Base-by-base conservation (phyloP, 257 asterid species). In the Echites panduratus region DNA sequence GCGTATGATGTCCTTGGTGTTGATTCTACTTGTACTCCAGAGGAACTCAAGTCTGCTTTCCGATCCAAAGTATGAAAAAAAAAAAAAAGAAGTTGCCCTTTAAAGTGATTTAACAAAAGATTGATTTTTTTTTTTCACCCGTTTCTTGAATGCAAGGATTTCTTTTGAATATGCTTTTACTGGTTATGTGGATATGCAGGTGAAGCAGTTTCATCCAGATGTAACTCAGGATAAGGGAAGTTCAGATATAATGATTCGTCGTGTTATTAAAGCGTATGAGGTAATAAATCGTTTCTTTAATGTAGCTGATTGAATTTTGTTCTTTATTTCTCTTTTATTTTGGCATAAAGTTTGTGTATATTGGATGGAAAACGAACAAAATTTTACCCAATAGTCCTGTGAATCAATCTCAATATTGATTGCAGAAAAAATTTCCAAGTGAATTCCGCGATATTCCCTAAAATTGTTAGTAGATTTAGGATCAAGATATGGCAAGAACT, bases 201-300 rank as follows among this genome's bases (percentile, higher is more conserved):
- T 89, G 53, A 91, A 91, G 77, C 86, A 88, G 86, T 93, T 82
- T 61, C 97, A 93, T 79, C 97, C 97, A 49, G 98, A 93, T 84
- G 93, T 89, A 45, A 81, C 63, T 4, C 71, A 76, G 79, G 88
- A 68, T 32, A 88, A 78, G 63, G 77, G 73, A 74, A 78, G 70
- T 66, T 88, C 97, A 54, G 96, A 93, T 78, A 53, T 73, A 24
- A 88, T 87, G 92, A 88, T 91, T 76, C 91, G 97, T n/a, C 90
- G 81, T 11, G 88, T 93, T 43, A 91, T 93, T 84, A 84, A 77
- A 87, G 97, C 98, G 52, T 93, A 91, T 68, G 90, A 93, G 96
- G 98, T 89, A 59, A 48, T 24, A 7, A 20, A 9, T 35, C 27
- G n/a, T 70, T 58, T n/a, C 59, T 47, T 26, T 13, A 20, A 56